Base-by-base conservation (phyloP, 1,284 basidiomycete species). In the Apiotrichum brassicae region DNA sequence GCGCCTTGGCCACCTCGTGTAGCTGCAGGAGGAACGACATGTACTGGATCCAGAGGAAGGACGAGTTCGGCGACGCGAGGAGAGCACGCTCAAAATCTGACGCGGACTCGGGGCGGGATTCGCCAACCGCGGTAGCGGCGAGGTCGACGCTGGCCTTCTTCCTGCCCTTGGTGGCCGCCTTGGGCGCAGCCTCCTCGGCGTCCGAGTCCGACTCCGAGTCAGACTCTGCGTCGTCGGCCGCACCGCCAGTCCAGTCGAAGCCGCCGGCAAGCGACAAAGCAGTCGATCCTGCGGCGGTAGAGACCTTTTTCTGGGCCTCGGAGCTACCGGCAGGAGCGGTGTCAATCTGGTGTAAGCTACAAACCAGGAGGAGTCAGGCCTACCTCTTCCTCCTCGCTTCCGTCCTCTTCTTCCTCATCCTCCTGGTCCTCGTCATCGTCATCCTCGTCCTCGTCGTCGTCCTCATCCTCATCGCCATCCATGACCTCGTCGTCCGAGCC, bases 21-120 rank as follows among this genome's bases (percentile, higher is more conserved):
- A 98, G 81, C 61, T 93, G 90, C 5, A 98, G 78, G 59, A 94
- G 89, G 81, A 97, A 95, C 6, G 93, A 94, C 90, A 99, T 97
- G 73, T 94, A 98, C 71, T 97, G 94, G 55, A 99, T 86, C 95
- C 95, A 99, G 35, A 98, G 79, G 75, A 86, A 97, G 0, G 97
- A 98, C 13, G 91, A 97, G 71, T 97, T 92, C 4, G 95, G 95
- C 0, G 93, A 94, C n/a, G 89, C 87, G 24, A 97, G 79, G 30
- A 99, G 80, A 19, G 92, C 76, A 14, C 95, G 84, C 73, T 99
- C 95, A 64, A 97, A 98, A 67, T 98, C 94, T 40, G 86, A 81
- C 50, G 85, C 85, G 1, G 94, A 97, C 67, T 92, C 85, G 2
- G 94, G 93, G n/a, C 77, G 76, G 62, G 82, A 85, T 34, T 79